Evolutionary conservation across 257 asterid species (phyloP).

Genomic region (Solanum chmielewskii): DNA sequence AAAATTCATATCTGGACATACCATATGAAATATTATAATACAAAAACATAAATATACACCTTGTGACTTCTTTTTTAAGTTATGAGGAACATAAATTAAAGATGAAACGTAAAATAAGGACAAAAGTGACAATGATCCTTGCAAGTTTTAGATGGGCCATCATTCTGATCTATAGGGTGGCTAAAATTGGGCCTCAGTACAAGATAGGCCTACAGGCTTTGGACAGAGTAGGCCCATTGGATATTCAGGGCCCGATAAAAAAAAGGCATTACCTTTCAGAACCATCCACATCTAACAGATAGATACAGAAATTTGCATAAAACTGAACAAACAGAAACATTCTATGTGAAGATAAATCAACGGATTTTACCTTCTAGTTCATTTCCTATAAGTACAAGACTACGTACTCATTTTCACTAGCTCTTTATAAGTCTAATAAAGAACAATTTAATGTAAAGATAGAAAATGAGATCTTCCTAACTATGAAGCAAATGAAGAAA

Average conservation of each 20-base stretch:
- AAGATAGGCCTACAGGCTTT: neutral
- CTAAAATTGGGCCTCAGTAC: neutral
- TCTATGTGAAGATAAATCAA: neutral
- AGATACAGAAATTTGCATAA: too few relatives aligned
- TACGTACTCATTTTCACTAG: neutral
- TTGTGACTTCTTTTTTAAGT: too few relatives aligned
- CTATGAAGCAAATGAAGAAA: neutral
- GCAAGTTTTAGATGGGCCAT: neutral
- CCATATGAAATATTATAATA: neutral
- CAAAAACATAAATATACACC: too few relatives aligned
- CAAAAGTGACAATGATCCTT: neutral
- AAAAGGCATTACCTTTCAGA: neutral
- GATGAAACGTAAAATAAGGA: neutral
- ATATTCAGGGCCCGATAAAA: neutral
- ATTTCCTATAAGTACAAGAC: neutral
- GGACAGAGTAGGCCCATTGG: neutral
- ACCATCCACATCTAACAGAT: too few relatives aligned
- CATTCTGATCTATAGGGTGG: neutral
- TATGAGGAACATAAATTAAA: neutral
- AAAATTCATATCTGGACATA: too few relatives aligned
- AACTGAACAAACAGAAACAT: too few relatives aligned
- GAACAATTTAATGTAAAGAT: neutral
- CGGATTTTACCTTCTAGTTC: neutral
- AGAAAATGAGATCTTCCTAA: neutral
- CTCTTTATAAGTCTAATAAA: neutral